Base-by-base conservation (phyloP, 768 basidiomycete genomes). In the Rhodotorula diobovata region DNA sequence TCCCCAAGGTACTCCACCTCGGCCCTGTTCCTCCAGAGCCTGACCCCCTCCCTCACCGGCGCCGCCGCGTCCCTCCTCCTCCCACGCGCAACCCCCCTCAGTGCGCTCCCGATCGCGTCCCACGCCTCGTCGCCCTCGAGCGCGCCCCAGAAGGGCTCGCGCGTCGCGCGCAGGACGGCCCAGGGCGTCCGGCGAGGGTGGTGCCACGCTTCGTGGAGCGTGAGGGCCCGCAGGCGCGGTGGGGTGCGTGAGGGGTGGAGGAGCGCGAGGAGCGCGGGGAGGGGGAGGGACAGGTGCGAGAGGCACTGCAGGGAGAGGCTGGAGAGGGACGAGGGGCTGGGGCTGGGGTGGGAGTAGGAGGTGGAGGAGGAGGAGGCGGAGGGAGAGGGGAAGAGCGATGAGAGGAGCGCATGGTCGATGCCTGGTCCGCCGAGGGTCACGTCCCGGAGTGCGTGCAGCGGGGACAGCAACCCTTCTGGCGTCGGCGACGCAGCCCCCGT, bases 401-500 rank as follows among this genome's bases (percentile, higher is more conserved):
- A 6, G 59, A 61, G 45, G 18, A 70, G 30, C 7, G 63, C 2
- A 14, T 39, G 32, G 57, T 50, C 41, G 41, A 70, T 18, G 20
- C 63, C 68, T 1, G 62, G 50, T 1, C 68, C 68, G 34, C 50
- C 63, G 41, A 70, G 37, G 6, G n/a, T 23, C 48, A 65, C 48
- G 1, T 3, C n/a, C 14, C 21, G 5, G 58, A 70, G 63, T 2
- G 32, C n/a, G 20, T 43, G 12, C 18, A 61, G 25, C 15, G 21
- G 28, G 15, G 50, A 15, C 32, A 70, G 59, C 11, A 48, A 25
- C 21, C 30, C n/a, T 8, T 30, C 3, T 5, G 61, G 54, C 2
- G 35, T 32, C 28, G 61, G 46, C 0, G 28, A n/a, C n/a, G n/a
- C n/a, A n/a, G n/a, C n/a, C n/a, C 8, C 14, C 12, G 41, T 5